Evolutionary conservation across 1,139 yeast genomes (phyloP), one percentile per base, ranked within the genome.

Genomic region (Debaryomyces coudertii): DNA sequence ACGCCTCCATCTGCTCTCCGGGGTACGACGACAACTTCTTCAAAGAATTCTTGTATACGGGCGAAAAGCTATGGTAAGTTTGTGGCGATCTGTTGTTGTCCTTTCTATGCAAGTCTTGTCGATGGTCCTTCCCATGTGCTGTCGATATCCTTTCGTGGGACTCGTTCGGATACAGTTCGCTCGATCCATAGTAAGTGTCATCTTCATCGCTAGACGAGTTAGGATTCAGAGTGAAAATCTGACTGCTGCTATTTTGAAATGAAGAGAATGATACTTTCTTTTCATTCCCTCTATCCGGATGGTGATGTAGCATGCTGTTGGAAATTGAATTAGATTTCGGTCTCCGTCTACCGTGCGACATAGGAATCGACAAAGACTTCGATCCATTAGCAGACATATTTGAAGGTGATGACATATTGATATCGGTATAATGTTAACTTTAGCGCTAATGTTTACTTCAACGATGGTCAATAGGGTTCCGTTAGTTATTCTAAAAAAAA

Each of bases 1-100:
- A 51, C 42, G 60, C 50, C 30, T 52, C 49, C 51, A 65, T 56
- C 36, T 46, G 48, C 25, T 61, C 65, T 23, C 54, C 60, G 4
- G 62, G 61, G 34, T 52, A 52, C 18, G 60, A 53, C 1, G 50
- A 44, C 35, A 50, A 42, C 41, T 51, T 49, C 47, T 51, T 49
- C 31, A 48, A 45, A 22, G 43, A 42, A 18, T 24, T 14, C 35
- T 40, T 36, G 42, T 31, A 31, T 12, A 31, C 20, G 8, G 44
- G 38, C 16, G 44, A 27, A 28, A 38, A 38, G 27, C 12, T 29
- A 20, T 27, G 33, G 25, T 38, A 43, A 47, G 20, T 38, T 34
- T 12, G 53, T 46, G 16, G 48, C 24, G 12, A 36, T 36, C 23
- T 43, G 18, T 9, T 40, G 39, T 25, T 28, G 11, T 27, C 28